Base-by-base conservation (phyloP, 371 early-diverging fungal species). In the Phascolomyces articulosus region DNA sequence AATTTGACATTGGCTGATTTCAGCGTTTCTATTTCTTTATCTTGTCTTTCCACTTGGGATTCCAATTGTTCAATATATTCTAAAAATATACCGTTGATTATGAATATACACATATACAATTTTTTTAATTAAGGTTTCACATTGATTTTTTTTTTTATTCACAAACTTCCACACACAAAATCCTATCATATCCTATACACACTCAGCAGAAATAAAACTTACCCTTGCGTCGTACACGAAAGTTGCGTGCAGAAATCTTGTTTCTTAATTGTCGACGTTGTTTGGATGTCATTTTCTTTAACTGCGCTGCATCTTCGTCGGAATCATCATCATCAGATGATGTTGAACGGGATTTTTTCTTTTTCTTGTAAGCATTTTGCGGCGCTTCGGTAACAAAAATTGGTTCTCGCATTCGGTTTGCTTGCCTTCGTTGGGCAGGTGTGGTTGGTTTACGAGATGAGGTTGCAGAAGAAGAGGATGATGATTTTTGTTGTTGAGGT, bases 181-280 rank as follows among this genome's bases (percentile, higher is more conserved):
- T n/a, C n/a, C n/a, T n/a, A n/a, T n/a, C n/a, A n/a, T n/a, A n/a
- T n/a, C n/a, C n/a, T n/a, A n/a, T n/a, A n/a, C n/a, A n/a, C n/a
- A n/a, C n/a, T n/a, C n/a, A n/a, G n/a, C n/a, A n/a, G n/a, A 34
- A 2, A 62, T 23, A 7, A 4, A 13, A 27, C 21, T n/a, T 21
- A 62, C 92, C 93, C 82, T 95, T 95, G 74, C 94, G 83, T 49
- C 95, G 85, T 34, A 90, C 89, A 55, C 96, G 84, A 69, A 95
- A 95, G 72, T 93, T 93, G 63, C 96, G 80, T 7, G 96, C 96
- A 10, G 93, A 93, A 38, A 95, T 88, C 68, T 95, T 95, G 79
- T 95, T 95, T 21, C 95, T 85, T 53, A 95, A 72, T 70, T 94
- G 94, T 29, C 95, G 82, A 23, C 94, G 86, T 70, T 95, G 93